These are phyloP conservation scores for Schizonepeta tenuifolia DNA, from an alignment of 257 asterid species.

Conservation along the genomic window DNA sequence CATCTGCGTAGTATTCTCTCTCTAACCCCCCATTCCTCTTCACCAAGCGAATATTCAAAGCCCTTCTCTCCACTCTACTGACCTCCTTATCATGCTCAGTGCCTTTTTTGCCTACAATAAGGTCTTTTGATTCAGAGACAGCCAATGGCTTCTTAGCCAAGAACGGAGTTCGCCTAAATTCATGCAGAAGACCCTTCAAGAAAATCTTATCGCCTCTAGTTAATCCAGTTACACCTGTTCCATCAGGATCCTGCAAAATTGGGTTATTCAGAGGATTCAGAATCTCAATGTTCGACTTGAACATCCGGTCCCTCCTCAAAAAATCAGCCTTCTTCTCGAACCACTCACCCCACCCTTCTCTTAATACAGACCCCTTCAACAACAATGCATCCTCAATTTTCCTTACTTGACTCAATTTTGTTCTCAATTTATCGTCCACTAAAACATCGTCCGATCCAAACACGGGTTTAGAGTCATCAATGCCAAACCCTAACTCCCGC, in stretches of 20 bases:
- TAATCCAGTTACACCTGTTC: slow-evolving; percentile 67
- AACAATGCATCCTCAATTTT: slow-evolving; percentile 79
- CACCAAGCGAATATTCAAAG: slow-evolving; percentile 43
- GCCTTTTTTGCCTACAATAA: slow-evolving; percentile 31
- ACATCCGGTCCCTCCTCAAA: slow-evolving; percentile 85
- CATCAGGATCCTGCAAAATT: slow-evolving; percentile 90
- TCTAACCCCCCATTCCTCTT: slow-evolving; percentile 44
- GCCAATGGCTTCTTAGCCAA: slow-evolving; percentile 63
- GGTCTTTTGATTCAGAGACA: slow-evolving; percentile 37
- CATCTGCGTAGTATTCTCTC: slow-evolving; percentile 70
- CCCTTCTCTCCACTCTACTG: slow-evolving; percentile 54
- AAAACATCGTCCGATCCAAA: slow-evolving; percentile 86
- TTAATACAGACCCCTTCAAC: slow-evolving; percentile 81
- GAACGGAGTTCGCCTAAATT: slow-evolving; percentile 67
- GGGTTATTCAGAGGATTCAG: slow-evolving; percentile 86
- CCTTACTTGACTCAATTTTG: slow-evolving; percentile 57
- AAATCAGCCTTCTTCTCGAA: slow-evolving; percentile 91
- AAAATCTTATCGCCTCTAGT: slow-evolving; percentile 81
- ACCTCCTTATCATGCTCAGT: slow-evolving; percentile 36
- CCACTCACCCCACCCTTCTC: slow-evolving; percentile 99
- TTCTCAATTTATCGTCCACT: slow-evolving; percentile 71
- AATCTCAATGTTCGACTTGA: slow-evolving; percentile 75
- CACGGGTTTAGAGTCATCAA: slow-evolving; percentile 44
- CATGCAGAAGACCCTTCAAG: slow-evolving; percentile 66
- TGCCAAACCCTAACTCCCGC: slow-evolving; percentile 62